Base-by-base conservation (phyloP, 805 yeast genomes). In the Kodamaea sagamina region DNA sequence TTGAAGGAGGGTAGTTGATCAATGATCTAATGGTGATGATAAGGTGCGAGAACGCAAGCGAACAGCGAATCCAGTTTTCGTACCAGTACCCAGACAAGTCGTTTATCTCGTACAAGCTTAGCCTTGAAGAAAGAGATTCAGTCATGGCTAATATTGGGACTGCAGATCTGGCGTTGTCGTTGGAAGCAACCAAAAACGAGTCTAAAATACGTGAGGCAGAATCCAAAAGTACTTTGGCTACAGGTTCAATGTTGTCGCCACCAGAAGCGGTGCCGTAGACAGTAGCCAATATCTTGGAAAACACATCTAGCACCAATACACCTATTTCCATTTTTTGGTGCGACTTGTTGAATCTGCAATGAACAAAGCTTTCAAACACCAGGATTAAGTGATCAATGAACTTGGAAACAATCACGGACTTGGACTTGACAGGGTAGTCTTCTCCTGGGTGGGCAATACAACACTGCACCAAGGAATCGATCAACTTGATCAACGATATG, bases 301-400 rank as follows among this genome's bases (percentile, higher is more conserved):
- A 84, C 2, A 81, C 66, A 17, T 71, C 71, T 10, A 83, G 65
- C 4, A 81, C 70, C 39, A 70, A 63, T 4, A 72, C 65, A 0
- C 90, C 89, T 34, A 89, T 68, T 50, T 79, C 75, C 50, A 78
- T 69, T 47, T 81, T 79, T 54, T 89, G 86, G 36, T 67, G 61
- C 1, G 78, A 65, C 8, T 74, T 59, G 22, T 68, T 65, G 59
- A 80, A 89, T 49, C 80, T 76, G 86, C 95, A 88, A 55, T 75
- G 78, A 3, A 74, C 64, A 51, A 82, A 86, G 50, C 86, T 81
- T 54, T 89, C 96, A 62, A 82, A 87, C 0, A 86, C 77, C 40
- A 77, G 77, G n/a, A 86, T 62, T 29, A 81, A 66, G 59, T 84
- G 86, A 4, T 66, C 59, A 1, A 77, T 67, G 36, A 86, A 63